phyloP scores from a whole-genome alignment of 73 alveolate species.

The Urostyla sp. region DNA sequence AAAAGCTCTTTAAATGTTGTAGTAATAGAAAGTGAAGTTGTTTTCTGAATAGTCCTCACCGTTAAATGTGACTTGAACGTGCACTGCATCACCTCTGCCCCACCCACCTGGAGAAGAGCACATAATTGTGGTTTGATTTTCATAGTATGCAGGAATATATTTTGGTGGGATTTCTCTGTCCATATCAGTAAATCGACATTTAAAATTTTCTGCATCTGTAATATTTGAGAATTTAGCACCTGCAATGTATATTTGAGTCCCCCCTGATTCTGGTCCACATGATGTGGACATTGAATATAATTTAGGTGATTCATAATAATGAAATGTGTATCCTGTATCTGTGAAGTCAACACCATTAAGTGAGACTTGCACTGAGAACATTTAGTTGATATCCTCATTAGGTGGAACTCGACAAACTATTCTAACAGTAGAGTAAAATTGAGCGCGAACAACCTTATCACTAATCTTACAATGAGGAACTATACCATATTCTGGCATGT shows the following conservation, averaged over 20 bases:
- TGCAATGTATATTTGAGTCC: slow-evolving; percentile 80
- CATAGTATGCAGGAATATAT: slow-evolving; percentile 70
- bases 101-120: slow-evolving; percentile 95
- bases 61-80: slow-evolving; percentile 89
- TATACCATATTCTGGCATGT: slow-evolving; percentile 85
- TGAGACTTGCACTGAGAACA: slow-evolving; percentile 82
- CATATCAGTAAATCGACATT: slow-evolving; percentile 82
- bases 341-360: slow-evolving; percentile 91
- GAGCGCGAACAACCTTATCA: slow-evolving; percentile 84
- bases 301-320: slow-evolving; percentile 79
- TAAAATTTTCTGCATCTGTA: slow-evolving; percentile 84
- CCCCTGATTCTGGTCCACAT: slow-evolving; percentile 93
- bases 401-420: slow-evolving; percentile 87
- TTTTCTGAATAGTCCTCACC: slow-evolving; percentile 84
- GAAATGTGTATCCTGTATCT: slow-evolving; percentile 78
- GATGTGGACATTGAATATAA: slow-evolving; percentile 74
- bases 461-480: slow-evolving; percentile 93
- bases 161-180: slow-evolving; percentile 70
- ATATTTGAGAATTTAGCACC: slow-evolving; percentile 86
- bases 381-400: slow-evolving; percentile 62
- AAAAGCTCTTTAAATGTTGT: slow-evolving; percentile 75
- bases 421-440: slow-evolving; percentile 83
- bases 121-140: slow-evolving; percentile 78
- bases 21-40: slow-evolving; percentile 80
- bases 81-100: slow-evolving; percentile 87